Conservation (phyloP, 805 yeast genomes). For the Spencermartinsiella europaea region DNA sequence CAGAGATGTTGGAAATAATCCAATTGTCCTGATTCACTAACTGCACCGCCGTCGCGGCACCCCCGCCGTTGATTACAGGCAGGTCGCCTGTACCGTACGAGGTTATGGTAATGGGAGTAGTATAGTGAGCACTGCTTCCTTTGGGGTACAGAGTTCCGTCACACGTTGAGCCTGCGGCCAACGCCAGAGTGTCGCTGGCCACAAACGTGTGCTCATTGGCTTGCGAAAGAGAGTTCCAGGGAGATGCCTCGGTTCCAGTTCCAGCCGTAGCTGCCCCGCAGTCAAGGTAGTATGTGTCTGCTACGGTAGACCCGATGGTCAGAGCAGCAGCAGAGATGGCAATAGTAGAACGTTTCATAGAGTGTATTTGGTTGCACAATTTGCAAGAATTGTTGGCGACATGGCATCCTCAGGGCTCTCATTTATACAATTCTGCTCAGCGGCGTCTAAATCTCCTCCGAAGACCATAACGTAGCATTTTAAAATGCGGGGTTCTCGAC, state of each 20-base stretch:
- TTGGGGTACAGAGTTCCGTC: constrained; percentile 1
- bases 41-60: not conserved
- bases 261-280: not conserved
- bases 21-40: constrained; percentile 1
- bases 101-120: not conserved
- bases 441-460: too few relatives aligned
- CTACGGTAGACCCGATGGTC: not conserved
- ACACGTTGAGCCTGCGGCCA: constrained; percentile 1
- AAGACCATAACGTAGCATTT: too few relatives aligned
- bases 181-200: constrained; percentile 2
- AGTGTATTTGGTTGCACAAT: too few relatives aligned
- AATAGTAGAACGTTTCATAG: too few relatives aligned
- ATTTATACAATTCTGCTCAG: too few relatives aligned
- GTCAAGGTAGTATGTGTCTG: constrained; percentile 1
- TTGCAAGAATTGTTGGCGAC: too few relatives aligned
- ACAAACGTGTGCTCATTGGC: not conserved
- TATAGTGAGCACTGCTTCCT: not conserved
- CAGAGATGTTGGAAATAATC: not conserved
- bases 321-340: too few relatives aligned
- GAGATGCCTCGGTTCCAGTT: not conserved
- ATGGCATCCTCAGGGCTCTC: too few relatives aligned
- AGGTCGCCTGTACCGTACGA: constrained; percentile 2
- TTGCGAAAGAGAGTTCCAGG: constrained; percentile 2
- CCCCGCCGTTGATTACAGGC: constrained; percentile 4
- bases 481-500: too few relatives aligned